These are phyloP conservation scores for Paxillus involutus DNA, from an alignment of 768 basidiomycete species.

Conservation along the genomic window DNA sequence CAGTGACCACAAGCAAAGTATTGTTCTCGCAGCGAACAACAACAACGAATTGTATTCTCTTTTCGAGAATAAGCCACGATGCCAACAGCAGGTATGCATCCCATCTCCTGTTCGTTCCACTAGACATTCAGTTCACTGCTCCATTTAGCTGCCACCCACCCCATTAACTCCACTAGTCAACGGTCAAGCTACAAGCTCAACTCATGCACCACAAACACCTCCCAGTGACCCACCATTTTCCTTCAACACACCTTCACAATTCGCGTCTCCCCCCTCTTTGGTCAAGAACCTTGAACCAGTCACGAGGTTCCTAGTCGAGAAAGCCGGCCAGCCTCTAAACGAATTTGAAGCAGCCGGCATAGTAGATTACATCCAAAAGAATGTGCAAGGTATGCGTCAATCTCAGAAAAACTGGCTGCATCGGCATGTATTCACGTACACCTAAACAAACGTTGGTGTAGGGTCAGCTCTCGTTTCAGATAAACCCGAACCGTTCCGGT, in stretches of 20 bases:
- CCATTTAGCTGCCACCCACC: slow-evolving; percentile 22
- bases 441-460: slow-evolving; percentile 11
- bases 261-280: slow-evolving; percentile 26
- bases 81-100: slow-evolving; percentile 31
- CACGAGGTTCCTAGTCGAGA: slow-evolving; percentile 46
- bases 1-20: background rate
- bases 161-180: slow-evolving; percentile 16
- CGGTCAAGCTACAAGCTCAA: slow-evolving; percentile 11
- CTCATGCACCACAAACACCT: slow-evolving; percentile 12
- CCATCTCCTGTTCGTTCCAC: slow-evolving; percentile 12
- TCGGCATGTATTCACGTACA: slow-evolving; percentile 14
- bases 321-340: slow-evolving; percentile 47
- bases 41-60: background rate
- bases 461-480: slow-evolving; percentile 30
- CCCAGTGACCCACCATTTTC: slow-evolving; percentile 17
- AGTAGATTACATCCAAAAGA: slow-evolving; percentile 54
- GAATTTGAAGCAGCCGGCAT: slow-evolving; percentile 54
- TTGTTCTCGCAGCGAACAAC: background rate
- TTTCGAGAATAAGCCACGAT: slow-evolving; percentile 18
- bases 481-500: slow-evolving; percentile 59
- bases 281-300: slow-evolving; percentile 49
- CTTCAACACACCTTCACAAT: slow-evolving; percentile 13
- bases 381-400: slow-evolving; percentile 41
- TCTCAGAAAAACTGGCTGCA: background rate
- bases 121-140: slow-evolving; percentile 20